Evolutionary conservation across 441 rosid species (phyloP).

Genomic region (Gossypium lobatum): DNA sequence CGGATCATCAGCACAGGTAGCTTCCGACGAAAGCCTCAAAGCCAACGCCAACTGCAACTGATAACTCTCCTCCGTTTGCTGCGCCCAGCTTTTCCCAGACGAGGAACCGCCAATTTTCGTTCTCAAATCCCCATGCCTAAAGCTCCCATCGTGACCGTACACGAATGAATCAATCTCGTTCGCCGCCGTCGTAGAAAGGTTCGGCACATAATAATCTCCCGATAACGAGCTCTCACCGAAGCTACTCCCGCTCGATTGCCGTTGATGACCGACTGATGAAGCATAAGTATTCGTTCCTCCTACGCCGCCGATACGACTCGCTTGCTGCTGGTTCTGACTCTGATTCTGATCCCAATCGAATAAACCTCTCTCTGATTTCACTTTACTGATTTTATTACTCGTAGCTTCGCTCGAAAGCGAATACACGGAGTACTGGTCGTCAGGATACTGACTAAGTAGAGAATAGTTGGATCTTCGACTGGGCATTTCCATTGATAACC

Average conservation of each 20-base stretch:
- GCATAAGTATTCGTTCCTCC: conserved; percentile 31
- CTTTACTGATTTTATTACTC: conserved; percentile 28
- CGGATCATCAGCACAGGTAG: conserved; percentile 90
- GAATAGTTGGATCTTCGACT: conserved; percentile 84
- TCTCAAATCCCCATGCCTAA: conserved; percentile 40
- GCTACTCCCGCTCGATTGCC: conserved; percentile 97
- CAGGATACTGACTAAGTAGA: conserved; percentile 71
- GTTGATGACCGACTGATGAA: conserved; percentile 63
- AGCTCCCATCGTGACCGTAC: conserved; percentile 53
- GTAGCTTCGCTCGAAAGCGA: conserved; percentile 49
- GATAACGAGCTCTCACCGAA: conserved; percentile 92
- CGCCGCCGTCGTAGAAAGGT: conserved; percentile 47
- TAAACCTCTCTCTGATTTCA: conserved; percentile 36
- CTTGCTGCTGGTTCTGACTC: conserved; percentile 39
- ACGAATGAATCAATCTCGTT: conserved; percentile 62
- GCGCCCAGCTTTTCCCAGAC: conserved; percentile 93
- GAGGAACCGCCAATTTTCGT: conserved; percentile 39
- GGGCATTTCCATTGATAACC: conserved; percentile 75
- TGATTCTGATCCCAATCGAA: conserved; percentile 69
- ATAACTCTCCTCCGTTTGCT: conserved; percentile 97
- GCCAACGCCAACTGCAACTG: conserved; percentile 97
- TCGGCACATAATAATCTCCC: conserved; percentile 71
- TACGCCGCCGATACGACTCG: conserved; percentile 32
- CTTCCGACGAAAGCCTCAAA: conserved; percentile 73
- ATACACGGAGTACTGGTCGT: conserved; percentile 48